phyloP scores from a whole-genome alignment of 441 rosid species.

The Eruca vesicaria region DNA sequence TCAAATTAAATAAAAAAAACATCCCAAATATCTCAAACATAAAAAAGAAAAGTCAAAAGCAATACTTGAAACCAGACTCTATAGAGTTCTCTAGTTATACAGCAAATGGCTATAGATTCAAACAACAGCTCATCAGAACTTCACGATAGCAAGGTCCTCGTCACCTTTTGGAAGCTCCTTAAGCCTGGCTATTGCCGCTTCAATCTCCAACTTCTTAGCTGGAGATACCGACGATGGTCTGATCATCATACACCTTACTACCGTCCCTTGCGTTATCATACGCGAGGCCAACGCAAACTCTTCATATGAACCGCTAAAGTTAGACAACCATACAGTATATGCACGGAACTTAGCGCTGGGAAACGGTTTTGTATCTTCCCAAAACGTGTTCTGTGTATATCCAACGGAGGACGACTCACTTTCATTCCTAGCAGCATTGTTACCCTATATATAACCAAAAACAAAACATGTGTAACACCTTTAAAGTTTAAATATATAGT shows the following conservation, averaged over 20 bases:
- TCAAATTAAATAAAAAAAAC: no score
- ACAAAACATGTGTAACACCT: not conserved
- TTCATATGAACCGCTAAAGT: no score
- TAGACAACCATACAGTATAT: not conserved
- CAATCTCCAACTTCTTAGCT: not conserved
- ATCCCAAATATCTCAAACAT: not conserved
- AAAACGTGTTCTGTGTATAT: not conserved
- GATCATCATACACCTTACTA: not conserved
- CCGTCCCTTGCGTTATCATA: no score
- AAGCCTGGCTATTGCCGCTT: not conserved
- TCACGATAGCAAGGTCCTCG: not conserved
- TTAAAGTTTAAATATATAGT: not conserved
- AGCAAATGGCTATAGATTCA: not conserved
- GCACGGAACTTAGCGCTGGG: not conserved
- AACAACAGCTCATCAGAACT: not conserved
- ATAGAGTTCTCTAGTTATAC: not conserved
- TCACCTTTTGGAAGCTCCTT: conserved; percentile 2
- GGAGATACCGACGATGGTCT: not conserved
- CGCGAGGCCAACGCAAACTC: no score
- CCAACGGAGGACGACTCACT: conserved; percentile 3
- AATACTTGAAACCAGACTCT: not conserved
- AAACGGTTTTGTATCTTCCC: not conserved
- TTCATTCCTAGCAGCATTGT: not conserved
- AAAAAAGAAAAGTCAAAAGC: not conserved
- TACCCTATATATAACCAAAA: not conserved